Evolutionary conservation across 2,329 filamentous ascomycete species (phyloP).

Genomic region (Talaromyces islandicus): DNA sequence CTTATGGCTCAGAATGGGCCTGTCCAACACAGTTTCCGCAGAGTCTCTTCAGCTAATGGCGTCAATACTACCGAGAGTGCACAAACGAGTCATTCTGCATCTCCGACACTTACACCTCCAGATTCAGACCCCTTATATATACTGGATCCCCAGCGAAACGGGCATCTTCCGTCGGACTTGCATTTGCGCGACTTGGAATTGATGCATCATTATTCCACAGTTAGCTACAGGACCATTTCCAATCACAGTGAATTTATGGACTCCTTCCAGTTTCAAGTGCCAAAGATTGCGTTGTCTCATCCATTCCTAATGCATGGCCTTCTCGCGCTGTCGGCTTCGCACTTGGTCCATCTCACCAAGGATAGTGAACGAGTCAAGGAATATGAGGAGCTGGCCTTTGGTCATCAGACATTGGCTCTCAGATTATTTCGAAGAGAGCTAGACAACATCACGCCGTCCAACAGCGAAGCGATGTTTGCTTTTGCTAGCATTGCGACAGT

Average conservation of each 20-base stretch:
- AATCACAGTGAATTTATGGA: conserved; percentile 14
- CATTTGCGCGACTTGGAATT: conserved; percentile 39
- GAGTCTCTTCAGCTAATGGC: neutral
- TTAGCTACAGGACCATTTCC: conserved; percentile 23
- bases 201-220: conserved; percentile 36
- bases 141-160: conserved; percentile 13
- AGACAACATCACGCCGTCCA: conserved; percentile 21
- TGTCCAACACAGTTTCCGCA: neutral
- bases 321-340: conserved; percentile 20
- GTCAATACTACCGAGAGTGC: neutral
- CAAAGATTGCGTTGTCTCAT: conserved; percentile 18
- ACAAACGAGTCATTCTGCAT: conserved; percentile 1
- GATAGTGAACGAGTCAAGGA: conserved; percentile 16
- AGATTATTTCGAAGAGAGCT: conserved; percentile 20
- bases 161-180: conserved; percentile 14
- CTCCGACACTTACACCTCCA: neutral
- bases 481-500: conserved; percentile 26
- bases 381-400: conserved; percentile 22
- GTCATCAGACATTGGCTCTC: conserved; percentile 20
- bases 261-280: conserved; percentile 19
- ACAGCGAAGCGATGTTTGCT: conserved; percentile 27
- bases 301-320: conserved; percentile 23
- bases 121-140: conserved; percentile 15
- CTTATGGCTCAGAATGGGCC: conserved; percentile 7
- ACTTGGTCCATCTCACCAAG: conserved; percentile 20